phyloP scores from a whole-genome alignment of 208 protist genomes.

The Crithidia acanthocephali region DNA sequence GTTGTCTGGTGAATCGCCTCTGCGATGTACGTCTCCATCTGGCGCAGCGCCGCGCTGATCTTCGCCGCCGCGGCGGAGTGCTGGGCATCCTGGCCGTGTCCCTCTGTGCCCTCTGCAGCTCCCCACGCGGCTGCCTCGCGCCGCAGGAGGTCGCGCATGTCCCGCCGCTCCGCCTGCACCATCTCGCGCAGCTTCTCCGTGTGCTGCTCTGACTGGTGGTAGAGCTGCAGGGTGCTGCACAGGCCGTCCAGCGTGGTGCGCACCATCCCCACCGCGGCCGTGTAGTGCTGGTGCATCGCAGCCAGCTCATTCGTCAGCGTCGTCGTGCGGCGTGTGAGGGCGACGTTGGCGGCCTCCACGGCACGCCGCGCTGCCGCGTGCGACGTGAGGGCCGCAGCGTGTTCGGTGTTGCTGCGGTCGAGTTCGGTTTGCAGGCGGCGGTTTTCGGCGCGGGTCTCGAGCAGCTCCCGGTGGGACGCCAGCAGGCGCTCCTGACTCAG shows the following conservation, averaged over 20 bases:
- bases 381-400: constrained; percentile 4
- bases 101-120: neutral
- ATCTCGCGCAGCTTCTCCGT: constrained; percentile 54
- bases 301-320: constrained; percentile 34
- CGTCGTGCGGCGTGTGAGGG: constrained; percentile 43
- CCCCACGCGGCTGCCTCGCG: constrained; percentile 42
- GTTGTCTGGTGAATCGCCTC: constrained; percentile 46
- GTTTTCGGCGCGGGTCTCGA: constrained; percentile 32
- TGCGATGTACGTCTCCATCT: constrained; percentile 51
- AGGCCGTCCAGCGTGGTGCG: constrained; percentile 50
- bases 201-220: constrained; percentile 46
- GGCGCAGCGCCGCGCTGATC: constrained; percentile 35
- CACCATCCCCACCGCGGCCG: constrained; percentile 45
- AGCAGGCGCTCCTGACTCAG: constrained; percentile 38
- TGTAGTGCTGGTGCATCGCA: constrained; percentile 49
- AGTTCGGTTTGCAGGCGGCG: constrained; percentile 22
- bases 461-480: constrained; percentile 34
- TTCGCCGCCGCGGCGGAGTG: constrained; percentile 29
- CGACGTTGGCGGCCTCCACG: constrained; percentile 48
- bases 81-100: constrained; percentile 15
- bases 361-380: constrained; percentile 25
- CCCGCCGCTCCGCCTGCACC: constrained; percentile 52
- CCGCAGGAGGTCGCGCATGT: constrained; percentile 64
- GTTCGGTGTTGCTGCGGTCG: constrained; percentile 11
- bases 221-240: constrained; percentile 40